A percentile compares a stretch with the other conserved stretches of the same genome.
Conservation (phyloP, 164 flowering plant genomes). For the Sedum album region DNA sequence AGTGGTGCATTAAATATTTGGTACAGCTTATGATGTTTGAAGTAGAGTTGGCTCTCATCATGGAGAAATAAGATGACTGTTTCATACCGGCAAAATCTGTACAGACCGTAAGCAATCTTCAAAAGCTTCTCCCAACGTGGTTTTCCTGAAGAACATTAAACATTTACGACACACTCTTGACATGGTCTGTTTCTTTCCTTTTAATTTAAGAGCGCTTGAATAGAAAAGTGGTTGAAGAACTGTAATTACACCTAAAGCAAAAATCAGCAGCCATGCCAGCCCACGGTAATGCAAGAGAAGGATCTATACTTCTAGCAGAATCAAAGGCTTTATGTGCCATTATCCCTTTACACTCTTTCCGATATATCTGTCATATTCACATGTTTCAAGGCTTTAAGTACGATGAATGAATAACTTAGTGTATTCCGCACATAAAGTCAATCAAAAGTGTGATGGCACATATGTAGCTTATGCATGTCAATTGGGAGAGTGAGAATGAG, state of each 20-base stretch:
- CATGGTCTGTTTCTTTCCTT: neutral
- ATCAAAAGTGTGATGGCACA: neutral
- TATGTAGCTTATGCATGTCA: neutral
- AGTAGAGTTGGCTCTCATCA: neutral
- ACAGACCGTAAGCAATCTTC: slow-evolving; percentile 85
- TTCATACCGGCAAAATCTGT: slow-evolving; percentile 72
- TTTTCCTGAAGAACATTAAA: slow-evolving; percentile 29
- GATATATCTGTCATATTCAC: slow-evolving; percentile 48
- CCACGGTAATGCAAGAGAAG: slow-evolving; percentile 94
- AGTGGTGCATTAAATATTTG: neutral
- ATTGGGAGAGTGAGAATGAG: neutral
- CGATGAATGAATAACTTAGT: neutral
- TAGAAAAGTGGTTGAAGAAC: neutral
- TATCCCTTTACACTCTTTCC: slow-evolving; percentile 40
- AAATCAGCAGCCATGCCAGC: slow-evolving; percentile 88
- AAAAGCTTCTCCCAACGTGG: slow-evolving; percentile 60
- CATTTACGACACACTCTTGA: neutral
- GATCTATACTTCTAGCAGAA: slow-evolving; percentile 93
- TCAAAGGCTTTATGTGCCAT: slow-evolving; percentile 80
- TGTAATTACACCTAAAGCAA: slow-evolving; percentile 34
- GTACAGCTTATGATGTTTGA: neutral
- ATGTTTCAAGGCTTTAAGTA: slow-evolving; percentile 8
- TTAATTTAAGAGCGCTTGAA: no score
- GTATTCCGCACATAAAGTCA: neutral
- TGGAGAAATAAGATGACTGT: neutral